Percentiles rank a stretch among this genome's conserved stretches.
phyloP scores from a whole-genome alignment of 1,284 basidiomycete species.

The Ganoderma resinaceum region DNA sequence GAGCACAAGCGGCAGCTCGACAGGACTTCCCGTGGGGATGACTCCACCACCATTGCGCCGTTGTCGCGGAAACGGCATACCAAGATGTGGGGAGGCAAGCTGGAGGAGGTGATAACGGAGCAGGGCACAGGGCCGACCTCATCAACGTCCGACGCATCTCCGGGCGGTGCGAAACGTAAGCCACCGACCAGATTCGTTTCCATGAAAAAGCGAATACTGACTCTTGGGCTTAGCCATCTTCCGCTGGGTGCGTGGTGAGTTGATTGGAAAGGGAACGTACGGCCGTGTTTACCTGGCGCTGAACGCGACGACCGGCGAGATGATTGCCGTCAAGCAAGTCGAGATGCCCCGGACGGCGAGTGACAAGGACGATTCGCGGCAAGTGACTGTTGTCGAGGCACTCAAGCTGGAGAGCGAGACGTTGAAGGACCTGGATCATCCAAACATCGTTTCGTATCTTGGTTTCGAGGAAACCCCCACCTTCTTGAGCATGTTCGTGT shows the following conservation, averaged over 20 bases:
- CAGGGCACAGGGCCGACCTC: conserved; percentile 57
- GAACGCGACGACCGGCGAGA: conserved; percentile 98
- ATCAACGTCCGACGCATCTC: conserved; percentile 60
- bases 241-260: conserved; percentile 98
- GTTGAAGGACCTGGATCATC: conserved; percentile 95
- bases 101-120: conserved; percentile 91
- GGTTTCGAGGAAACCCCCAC: conserved; percentile 95
- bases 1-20: conserved; percentile 78
- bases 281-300: conserved; percentile 96
- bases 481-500: conserved; percentile 89
- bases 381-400: conserved; percentile 88
- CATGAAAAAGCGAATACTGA: background rate
- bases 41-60: conserved; percentile 53
- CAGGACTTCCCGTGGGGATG: conserved; percentile 59
- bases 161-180: conserved; percentile 66
- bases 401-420: conserved; percentile 95
- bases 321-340: conserved; percentile 99
- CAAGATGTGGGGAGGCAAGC: conserved; percentile 93
- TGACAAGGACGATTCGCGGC: conserved; percentile 89
- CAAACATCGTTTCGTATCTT: conserved; percentile 96
- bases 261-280: conserved; percentile 97
- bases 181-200: conserved; percentile 28
- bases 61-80: conserved; percentile 85
- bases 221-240: conserved; percentile 73
- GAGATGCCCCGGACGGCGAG: conserved; percentile 91